A percentile compares a stretch with the other conserved stretches of the same genome.
Evolutionary conservation across 1,139 yeast species (phyloP).

Genomic region (Saccharomycopsis phalli): DNA sequence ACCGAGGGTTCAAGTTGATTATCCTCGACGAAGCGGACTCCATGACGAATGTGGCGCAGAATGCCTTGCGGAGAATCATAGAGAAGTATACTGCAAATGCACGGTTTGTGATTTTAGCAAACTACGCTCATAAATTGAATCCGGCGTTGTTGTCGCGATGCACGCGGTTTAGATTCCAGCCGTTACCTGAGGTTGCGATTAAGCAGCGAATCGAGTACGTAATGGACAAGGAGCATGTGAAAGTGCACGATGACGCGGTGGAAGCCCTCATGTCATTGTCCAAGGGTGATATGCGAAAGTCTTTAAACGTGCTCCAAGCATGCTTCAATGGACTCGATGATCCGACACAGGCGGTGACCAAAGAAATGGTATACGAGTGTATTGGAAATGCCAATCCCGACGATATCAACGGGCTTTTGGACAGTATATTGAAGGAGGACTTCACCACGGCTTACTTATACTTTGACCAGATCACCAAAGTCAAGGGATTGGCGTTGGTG

Average conservation of each 20-base stretch:
- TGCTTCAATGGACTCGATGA: slow-evolving; percentile 69
- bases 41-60: slow-evolving; percentile 96
- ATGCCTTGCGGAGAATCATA: slow-evolving; percentile 83
- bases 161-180: slow-evolving; percentile 88
- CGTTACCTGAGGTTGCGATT: slow-evolving; percentile 62
- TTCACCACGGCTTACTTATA: slow-evolving; percentile 76
- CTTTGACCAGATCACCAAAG: slow-evolving; percentile 49
- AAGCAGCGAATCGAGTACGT: slow-evolving; percentile 60
- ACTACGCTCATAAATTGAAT: slow-evolving; percentile 89
- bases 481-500: slow-evolving; percentile 81
- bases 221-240: slow-evolving; percentile 55
- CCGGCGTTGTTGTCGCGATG: slow-evolving; percentile 94
- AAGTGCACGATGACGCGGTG: slow-evolving; percentile 50
- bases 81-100: slow-evolving; percentile 94
- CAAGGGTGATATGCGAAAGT: slow-evolving; percentile 94
- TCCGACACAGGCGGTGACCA: slow-evolving; percentile 42
- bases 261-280: slow-evolving; percentile 60
- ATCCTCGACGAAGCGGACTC: slow-evolving; percentile 98
- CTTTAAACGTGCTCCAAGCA: slow-evolving; percentile 88
- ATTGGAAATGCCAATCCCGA: slow-evolving; percentile 92
- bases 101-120: slow-evolving; percentile 91
- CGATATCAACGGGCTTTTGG: slow-evolving; percentile 68
- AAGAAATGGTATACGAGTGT: slow-evolving; percentile 80
- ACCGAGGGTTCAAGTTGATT: slow-evolving; percentile 72
- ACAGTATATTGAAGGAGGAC: slow-evolving; percentile 74